Conservation (phyloP, 768 basidiomycete species). For the Naganishia vaughanmartiniae region DNA sequence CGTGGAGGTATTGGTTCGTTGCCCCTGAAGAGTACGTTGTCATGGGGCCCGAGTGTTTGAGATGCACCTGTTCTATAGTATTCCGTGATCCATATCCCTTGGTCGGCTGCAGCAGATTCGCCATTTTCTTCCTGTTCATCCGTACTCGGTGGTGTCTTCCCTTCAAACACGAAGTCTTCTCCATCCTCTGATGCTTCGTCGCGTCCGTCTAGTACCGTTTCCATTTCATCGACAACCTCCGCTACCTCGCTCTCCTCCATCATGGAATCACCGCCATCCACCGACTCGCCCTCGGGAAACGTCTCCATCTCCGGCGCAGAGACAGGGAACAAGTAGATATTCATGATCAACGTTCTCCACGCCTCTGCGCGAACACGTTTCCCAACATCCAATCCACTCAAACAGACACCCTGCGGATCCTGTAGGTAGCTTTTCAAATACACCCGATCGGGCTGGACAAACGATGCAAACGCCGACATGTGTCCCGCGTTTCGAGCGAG, state of each 20-base stretch:
- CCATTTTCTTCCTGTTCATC: slow-evolving; percentile 22
- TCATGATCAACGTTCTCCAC: slow-evolving; percentile 36
- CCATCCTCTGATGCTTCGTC: slow-evolving; percentile 33
- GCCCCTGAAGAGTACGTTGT: background rate
- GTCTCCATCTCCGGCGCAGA: slow-evolving; percentile 35
- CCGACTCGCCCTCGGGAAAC: slow-evolving; percentile 20
- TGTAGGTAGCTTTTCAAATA: slow-evolving; percentile 44
- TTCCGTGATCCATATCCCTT: slow-evolving; percentile 5
- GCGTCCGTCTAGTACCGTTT: background rate
- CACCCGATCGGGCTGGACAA: slow-evolving; percentile 42
- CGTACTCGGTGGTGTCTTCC: slow-evolving; percentile 32
- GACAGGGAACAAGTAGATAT: slow-evolving; percentile 39
- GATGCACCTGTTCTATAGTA: slow-evolving; percentile 20
- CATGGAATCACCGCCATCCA: background rate
- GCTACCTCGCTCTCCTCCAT: background rate
- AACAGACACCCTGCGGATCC: slow-evolving; percentile 39
- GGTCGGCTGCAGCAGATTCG: background rate
- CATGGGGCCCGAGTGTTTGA: slow-evolving; percentile 12
- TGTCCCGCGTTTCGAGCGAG: slow-evolving; percentile 30
- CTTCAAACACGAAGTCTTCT: slow-evolving; percentile 38
- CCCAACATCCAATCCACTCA: slow-evolving; percentile 35
- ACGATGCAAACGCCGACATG: slow-evolving; percentile 36
- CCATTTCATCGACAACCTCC: background rate
- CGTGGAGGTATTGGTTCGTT: slow-evolving; percentile 1
- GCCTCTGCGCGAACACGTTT: slow-evolving; percentile 36